Evolutionary conservation across 73 alveolate genomes (phyloP).

Genomic region (Stentor roeselii): DNA sequence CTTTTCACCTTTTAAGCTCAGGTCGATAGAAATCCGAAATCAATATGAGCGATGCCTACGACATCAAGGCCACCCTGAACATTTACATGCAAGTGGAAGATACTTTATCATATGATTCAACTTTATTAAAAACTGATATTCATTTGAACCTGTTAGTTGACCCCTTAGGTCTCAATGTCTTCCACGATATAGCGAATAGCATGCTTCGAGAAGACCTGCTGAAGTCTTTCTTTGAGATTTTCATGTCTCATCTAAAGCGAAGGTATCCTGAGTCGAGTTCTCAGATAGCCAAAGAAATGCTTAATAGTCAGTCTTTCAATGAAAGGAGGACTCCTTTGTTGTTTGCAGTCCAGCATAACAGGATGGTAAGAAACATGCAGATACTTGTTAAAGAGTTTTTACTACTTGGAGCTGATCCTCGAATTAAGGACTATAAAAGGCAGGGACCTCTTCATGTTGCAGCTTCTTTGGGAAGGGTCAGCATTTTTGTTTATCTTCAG

Average conservation of each 20-base stretch:
- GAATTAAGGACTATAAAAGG: conserved; percentile 46
- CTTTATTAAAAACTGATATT: neutral
- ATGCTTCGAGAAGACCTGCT: neutral
- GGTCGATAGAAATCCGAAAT: neutral
- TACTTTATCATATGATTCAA: neutral
- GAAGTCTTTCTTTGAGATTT: too few species aligned
- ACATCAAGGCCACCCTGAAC: neutral
- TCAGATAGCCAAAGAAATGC: neutral
- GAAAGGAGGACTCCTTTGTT: conserved; percentile 7
- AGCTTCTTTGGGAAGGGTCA: conserved; percentile 9
- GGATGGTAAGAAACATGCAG: neutral
- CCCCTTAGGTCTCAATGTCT: neutral
- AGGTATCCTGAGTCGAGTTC: neutral
- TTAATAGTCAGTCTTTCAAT: neutral
- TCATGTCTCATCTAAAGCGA: neutral
- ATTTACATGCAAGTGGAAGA: neutral
- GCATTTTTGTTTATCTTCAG: conserved; percentile 2
- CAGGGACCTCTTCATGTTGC: conserved; percentile 60
- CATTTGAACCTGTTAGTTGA: neutral
- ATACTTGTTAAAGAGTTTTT: neutral
- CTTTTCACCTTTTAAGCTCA: neutral
- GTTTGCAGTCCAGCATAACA: neutral
- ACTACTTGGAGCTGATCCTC: neutral
- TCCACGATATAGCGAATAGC: neutral
- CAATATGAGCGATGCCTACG: neutral